phyloP scores from a whole-genome alignment of 805 yeast species.

The Lachancea cidri region DNA sequence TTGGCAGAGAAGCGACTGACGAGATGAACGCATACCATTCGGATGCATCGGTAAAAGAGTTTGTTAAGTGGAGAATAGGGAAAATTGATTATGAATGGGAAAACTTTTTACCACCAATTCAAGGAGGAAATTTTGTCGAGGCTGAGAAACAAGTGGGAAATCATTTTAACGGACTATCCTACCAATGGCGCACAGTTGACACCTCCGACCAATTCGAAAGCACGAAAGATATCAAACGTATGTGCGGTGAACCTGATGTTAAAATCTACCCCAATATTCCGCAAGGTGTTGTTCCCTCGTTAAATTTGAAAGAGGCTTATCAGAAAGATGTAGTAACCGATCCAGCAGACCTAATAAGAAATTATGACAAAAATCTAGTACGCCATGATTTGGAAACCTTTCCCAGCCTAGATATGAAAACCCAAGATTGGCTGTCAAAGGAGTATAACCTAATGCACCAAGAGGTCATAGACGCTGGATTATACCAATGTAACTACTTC shows the following conservation, averaged over 20 bases:
- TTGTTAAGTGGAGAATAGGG: slow-evolving; percentile 63
- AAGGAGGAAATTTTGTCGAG: slow-evolving; percentile 56
- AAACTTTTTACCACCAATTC: slow-evolving; percentile 81
- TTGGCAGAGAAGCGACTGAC: slow-evolving; percentile 87
- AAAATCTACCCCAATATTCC: slow-evolving; percentile 48
- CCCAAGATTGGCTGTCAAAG: slow-evolving; percentile 52
- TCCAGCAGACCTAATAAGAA: slow-evolving; percentile 48
- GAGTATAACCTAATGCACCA: slow-evolving; percentile 61
- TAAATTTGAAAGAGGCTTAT: slow-evolving; percentile 31
- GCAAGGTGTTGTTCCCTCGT: slow-evolving; percentile 40
- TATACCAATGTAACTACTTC: slow-evolving; percentile 69
- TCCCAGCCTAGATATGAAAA: slow-evolving; percentile 63
- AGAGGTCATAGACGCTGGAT: slow-evolving; percentile 49
- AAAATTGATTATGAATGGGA: slow-evolving; percentile 59
- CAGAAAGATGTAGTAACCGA: slow-evolving; percentile 41
- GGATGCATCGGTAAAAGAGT: slow-evolving; percentile 47
- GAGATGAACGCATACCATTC: slow-evolving; percentile 84
- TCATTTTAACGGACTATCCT: not conserved
- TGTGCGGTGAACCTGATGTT: slow-evolving; percentile 41
- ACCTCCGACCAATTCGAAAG: slow-evolving; percentile 4
- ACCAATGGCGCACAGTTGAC: slow-evolving; percentile 7
- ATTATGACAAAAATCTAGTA: slow-evolving; percentile 53
- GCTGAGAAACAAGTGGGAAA: slow-evolving; percentile 24
- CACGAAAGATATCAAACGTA: slow-evolving; percentile 1
- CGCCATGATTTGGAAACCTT: slow-evolving; percentile 49